phyloP scores from a whole-genome alignment of 305 asterid genomes.

The Solanum chacoense region DNA sequence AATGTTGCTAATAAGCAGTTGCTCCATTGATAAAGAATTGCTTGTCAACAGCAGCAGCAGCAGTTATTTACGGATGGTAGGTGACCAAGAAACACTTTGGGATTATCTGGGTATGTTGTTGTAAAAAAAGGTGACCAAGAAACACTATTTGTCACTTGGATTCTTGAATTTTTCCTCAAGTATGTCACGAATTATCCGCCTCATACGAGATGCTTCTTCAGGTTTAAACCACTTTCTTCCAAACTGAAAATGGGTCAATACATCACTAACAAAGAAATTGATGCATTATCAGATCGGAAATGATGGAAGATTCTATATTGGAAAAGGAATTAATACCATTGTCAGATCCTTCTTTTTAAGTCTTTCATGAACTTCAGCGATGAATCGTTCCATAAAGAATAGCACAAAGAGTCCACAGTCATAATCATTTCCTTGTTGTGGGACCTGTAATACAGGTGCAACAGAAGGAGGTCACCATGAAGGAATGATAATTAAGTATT shows the following conservation, averaged over 20 bases:
- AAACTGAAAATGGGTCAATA: constrained; percentile 38
- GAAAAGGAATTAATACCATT: constrained; percentile 30
- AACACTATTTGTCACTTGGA: constrained; percentile 14
- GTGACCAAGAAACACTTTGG: constrained; percentile 10
- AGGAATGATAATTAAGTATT: not conserved
- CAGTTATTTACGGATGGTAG: constrained; percentile 15
- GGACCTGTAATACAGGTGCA: constrained; percentile 46
- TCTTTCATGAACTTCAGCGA: constrained; percentile 54
- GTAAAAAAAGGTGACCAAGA: constrained; percentile 7
- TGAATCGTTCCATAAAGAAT: constrained; percentile 74
- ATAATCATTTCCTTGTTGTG: constrained; percentile 66
- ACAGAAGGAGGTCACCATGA: not conserved
- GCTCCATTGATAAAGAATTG: constrained; percentile 10
- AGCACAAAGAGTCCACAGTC: constrained; percentile 95
- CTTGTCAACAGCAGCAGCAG: not conserved
- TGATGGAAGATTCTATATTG: not conserved
- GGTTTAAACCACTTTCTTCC: constrained; percentile 80
- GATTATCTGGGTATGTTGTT: not conserved
- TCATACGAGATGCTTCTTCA: constrained; percentile 66
- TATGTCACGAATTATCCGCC: constrained; percentile 33
- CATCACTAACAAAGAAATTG: not conserved
- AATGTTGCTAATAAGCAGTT: not conserved
- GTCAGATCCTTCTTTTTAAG: constrained; percentile 40
- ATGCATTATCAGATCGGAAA: not conserved
- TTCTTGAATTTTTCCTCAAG: constrained; percentile 41